Evolutionary conservation across 768 basidiomycete genomes (phyloP), one percentile per base, ranked within the genome.

Genomic region (Leccinum ochraceum): DNA sequence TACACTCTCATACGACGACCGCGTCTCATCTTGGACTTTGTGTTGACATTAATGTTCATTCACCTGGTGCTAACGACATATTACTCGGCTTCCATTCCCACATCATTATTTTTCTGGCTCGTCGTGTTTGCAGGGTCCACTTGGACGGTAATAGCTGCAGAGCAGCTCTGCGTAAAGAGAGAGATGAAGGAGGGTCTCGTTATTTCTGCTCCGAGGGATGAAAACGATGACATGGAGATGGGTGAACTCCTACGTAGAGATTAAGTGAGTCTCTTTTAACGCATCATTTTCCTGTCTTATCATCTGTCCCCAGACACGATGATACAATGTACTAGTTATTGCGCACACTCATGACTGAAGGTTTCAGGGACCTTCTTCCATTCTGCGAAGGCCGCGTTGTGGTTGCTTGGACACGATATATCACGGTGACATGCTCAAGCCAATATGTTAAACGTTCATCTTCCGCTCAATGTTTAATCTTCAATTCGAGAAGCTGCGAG

Each of bases 51-150:
- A 53, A 77, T 92, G 53, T 92, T 96, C 81, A 92, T 88, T 71
- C 97, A 99, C 74, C 78, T 96, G 60, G 88, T 98, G 58, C 78
- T 98, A 62, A 96, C 97, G 57, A 95, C 93, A 39, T 98, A 98
- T 77, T 85, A 85, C 68, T 77, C 85, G 13, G 75, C 78, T 58
- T 74, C 75, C 52, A 68, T 90, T 69, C 97, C 97, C 7, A 92
- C 92, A 0, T 95, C 94, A 1, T 71, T 92, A 37, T 98, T 96
- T 81, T 98, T 92, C 79, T 99, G 95, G 95, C 69, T 86, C 52
- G 80, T 95, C 54, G 79, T 95, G 71, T 74, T 83, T n/a, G 77
- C 78, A 44, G 88, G 92, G 49, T 82, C 92, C 7, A 77, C 85
- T n/a, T 66, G 88, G 42, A 90, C 87, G 61, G 84, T 98, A 63